Evolutionary conservation across 257 asterid genomes (phyloP).

Genomic region (Echites panduratus): DNA sequence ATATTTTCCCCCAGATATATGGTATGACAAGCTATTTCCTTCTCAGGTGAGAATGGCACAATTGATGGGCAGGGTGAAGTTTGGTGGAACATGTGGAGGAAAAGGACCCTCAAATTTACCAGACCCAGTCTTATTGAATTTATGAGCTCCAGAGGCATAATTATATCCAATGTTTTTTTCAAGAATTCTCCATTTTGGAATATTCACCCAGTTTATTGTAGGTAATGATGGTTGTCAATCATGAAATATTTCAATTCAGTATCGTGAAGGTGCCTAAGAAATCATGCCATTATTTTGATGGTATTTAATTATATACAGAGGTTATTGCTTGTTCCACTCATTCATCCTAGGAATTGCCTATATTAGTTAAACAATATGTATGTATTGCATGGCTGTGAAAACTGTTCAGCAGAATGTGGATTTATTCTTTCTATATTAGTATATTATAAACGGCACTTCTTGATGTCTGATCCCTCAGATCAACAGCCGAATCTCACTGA

Average conservation of each 20-base stretch:
- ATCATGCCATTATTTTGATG: not conserved
- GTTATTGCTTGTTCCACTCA: not conserved
- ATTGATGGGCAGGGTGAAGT: conserved; percentile 92
- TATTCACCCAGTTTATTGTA: conserved; percentile 95
- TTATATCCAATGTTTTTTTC: conserved; percentile 71
- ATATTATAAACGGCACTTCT: not conserved
- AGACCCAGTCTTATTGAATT: conserved; percentile 83
- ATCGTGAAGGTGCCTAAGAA: not conserved
- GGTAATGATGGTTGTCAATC: conserved; percentile 30
- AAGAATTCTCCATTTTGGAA: conserved; percentile 98
- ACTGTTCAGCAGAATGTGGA: not conserved
- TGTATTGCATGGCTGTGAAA: not conserved
- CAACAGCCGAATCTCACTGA: not conserved
- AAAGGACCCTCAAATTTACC: conserved; percentile 63
- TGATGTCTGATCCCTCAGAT: not conserved
- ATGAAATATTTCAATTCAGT: not conserved
- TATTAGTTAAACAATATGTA: not conserved
- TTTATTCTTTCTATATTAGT: not conserved
- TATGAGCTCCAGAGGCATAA: conserved; percentile 65
- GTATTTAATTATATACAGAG: not conserved
- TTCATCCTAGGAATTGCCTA: not conserved
- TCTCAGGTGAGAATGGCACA: conserved; percentile 87
- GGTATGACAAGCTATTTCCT: not conserved
- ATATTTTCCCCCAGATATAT: not conserved
- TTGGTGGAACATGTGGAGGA: conserved; percentile 99